Evolutionary conservation across 1,139 yeast genomes (phyloP).

Genomic region (Magnusiomyces tetraspermus): DNA sequence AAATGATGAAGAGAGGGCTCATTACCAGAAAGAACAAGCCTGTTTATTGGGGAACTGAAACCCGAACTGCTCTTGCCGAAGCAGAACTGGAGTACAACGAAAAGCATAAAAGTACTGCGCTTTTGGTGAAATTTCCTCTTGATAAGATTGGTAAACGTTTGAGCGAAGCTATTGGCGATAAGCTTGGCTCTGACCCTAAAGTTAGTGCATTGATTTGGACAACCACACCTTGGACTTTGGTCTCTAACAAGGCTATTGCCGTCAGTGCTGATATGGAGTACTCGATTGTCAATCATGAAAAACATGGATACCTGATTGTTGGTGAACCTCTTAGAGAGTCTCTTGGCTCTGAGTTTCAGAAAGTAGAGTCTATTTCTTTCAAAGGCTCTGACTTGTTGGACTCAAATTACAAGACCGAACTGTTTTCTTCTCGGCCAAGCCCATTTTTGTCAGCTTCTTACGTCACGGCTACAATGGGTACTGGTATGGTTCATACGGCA

Average conservation of each 20-base stretch:
- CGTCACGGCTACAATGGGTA: slow-evolving; percentile 75
- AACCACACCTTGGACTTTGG: slow-evolving; percentile 96
- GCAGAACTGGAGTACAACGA: slow-evolving; percentile 86
- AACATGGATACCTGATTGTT: slow-evolving; percentile 31
- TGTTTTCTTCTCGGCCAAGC: slow-evolving; percentile 18
- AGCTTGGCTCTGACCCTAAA: slow-evolving; percentile 7
- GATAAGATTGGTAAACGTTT: slow-evolving; percentile 7
- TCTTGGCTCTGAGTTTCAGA: slow-evolving; percentile 13
- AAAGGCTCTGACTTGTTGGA: slow-evolving; percentile 43
- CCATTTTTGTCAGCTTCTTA: slow-evolving; percentile 75
- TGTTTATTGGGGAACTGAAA: slow-evolving; percentile 95
- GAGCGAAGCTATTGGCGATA: not conserved
- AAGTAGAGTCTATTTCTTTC: slow-evolving; percentile 14
- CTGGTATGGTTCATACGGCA: slow-evolving; percentile 94
- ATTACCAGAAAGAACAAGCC: slow-evolving; percentile 84
- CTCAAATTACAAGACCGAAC: slow-evolving; percentile 41
- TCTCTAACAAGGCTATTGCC: slow-evolving; percentile 78
- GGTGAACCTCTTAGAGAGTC: slow-evolving; percentile 20
- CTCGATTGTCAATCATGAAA: slow-evolving; percentile 35
- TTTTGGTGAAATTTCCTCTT: slow-evolving; percentile 58
- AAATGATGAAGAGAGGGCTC: slow-evolving; percentile 55
- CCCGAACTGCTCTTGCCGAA: slow-evolving; percentile 90
- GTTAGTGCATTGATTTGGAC: slow-evolving; percentile 63
- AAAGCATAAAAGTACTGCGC: slow-evolving; percentile 61
- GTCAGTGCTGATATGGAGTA: slow-evolving; percentile 53